These are phyloP conservation scores for Antrodiella citrinella DNA, from an alignment of 768 basidiomycete species.

Conservation along the genomic window DNA sequence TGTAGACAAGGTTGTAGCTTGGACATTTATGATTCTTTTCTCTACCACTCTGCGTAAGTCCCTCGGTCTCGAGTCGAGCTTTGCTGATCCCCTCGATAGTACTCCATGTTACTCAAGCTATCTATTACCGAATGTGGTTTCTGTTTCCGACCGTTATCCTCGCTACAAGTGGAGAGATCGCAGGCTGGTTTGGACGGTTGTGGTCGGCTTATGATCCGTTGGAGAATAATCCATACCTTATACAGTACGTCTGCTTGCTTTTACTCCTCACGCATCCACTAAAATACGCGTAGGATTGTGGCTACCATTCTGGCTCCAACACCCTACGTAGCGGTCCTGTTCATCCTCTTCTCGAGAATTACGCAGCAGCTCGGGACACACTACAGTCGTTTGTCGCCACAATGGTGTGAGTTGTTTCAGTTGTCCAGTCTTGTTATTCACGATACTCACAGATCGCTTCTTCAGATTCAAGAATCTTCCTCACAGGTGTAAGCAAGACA, in stretches of 20 bases:
- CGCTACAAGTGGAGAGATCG: constrained; percentile 39
- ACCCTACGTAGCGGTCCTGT: constrained; percentile 48
- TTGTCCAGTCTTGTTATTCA: too few species aligned
- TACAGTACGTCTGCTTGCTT: constrained; percentile 29
- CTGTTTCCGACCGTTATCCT: constrained; percentile 40
- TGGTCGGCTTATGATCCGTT: constrained; percentile 35
- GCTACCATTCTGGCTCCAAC: constrained; percentile 47
- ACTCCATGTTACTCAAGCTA: constrained; percentile 37
- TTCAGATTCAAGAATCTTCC: constrained; percentile 23
- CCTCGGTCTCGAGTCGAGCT: background rate
- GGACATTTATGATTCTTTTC: constrained; percentile 32
- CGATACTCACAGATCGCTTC: too few species aligned
- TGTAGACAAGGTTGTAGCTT: background rate
- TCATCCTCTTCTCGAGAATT: constrained; percentile 43
- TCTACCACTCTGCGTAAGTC: constrained; percentile 30
- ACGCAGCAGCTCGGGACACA: constrained; percentile 33
- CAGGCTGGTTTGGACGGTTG: constrained; percentile 50
- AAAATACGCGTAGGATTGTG: constrained; percentile 25
- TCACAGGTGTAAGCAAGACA: constrained; percentile 20
- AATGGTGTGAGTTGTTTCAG: too few species aligned
- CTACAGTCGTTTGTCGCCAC: constrained; percentile 41
- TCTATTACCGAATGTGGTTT: constrained; percentile 42
- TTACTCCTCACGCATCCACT: background rate
- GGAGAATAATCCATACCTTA: constrained; percentile 28
- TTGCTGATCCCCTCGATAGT: too few species aligned